Evolutionary conservation across 805 yeast species (phyloP).

Genomic region (Ascoidea tarda): DNA sequence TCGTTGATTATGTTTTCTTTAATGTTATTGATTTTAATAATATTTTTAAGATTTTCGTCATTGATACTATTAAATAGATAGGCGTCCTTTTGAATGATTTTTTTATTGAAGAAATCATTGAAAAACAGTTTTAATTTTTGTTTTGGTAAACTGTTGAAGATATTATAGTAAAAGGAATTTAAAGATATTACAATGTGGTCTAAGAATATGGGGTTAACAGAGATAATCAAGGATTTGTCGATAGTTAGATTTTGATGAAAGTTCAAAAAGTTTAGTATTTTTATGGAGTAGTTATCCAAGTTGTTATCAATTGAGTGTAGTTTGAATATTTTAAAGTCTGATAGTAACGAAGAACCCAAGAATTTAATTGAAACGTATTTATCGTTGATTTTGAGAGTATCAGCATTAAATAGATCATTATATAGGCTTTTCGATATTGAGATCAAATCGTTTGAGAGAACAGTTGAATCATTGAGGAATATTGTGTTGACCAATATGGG

Average conservation of each 20-base stretch:
- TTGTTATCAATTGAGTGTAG: neutral
- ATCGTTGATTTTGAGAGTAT: no score
- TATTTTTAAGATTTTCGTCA: slow-evolving; percentile 17
- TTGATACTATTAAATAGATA: slow-evolving; percentile 1
- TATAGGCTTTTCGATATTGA: no score
- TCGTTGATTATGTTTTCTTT: slow-evolving; percentile 28
- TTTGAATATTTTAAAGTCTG: slow-evolving; percentile 3
- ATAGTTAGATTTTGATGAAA: neutral
- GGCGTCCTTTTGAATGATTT: slow-evolving; percentile 12
- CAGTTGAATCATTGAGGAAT: no score
- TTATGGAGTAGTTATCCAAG: slow-evolving; percentile 2
- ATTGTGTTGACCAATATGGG: no score
- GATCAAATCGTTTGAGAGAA: no score
- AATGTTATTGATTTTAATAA: slow-evolving; percentile 24
- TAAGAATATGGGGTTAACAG: neutral
- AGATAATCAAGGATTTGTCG: slow-evolving; percentile 1
- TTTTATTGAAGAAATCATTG: slow-evolving; percentile 4
- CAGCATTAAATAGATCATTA: no score
- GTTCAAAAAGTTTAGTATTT: neutral
- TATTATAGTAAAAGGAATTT: slow-evolving; percentile 10
- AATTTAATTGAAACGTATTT: slow-evolving; percentile 5
- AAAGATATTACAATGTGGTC: slow-evolving; percentile 13
- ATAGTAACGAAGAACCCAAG: neutral
- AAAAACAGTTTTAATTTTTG: slow-evolving; percentile 8
- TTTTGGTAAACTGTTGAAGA: slow-evolving; percentile 11